Conservation (phyloP, 306 rosid species). For the Trifolium dubium region DNA sequence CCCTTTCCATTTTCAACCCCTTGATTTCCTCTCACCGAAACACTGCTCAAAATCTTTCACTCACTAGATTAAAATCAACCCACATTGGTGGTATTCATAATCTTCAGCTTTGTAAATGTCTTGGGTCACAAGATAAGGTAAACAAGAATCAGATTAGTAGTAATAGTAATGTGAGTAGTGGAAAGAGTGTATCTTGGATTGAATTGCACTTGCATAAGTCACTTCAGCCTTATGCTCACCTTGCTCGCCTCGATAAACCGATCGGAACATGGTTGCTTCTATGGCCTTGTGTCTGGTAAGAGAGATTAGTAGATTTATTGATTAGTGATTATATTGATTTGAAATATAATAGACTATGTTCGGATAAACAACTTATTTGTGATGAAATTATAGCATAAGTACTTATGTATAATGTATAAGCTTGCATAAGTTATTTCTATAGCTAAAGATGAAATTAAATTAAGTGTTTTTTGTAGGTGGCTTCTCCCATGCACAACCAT, state of each 20-base stretch:
- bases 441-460: no score
- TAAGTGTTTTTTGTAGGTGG: no score
- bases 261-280: conserved; percentile 95
- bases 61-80: conserved; percentile 32
- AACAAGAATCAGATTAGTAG: conserved; percentile 40
- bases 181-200: conserved; percentile 63
- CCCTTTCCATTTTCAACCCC: conserved; percentile 36
- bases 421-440: no score
- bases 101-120: conserved; percentile 18
- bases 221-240: conserved; percentile 75
- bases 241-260: conserved; percentile 94
- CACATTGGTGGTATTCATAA: conserved; percentile 24
- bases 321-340: conserved; percentile 16
- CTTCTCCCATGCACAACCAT: no score
- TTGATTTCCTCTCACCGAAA: conserved; percentile 38
- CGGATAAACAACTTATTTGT: no score
- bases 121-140: conserved; percentile 42
- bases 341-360: conserved; percentile 13
- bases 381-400: no score
- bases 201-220: conserved; percentile 65
- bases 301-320: conserved; percentile 18
- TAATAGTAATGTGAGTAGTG: conserved; percentile 33
- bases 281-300: conserved; percentile 96
- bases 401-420: no score
- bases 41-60: conserved; percentile 19